Base-by-base conservation (phyloP, 768 basidiomycete genomes). In the Boletus rubropictus region DNA sequence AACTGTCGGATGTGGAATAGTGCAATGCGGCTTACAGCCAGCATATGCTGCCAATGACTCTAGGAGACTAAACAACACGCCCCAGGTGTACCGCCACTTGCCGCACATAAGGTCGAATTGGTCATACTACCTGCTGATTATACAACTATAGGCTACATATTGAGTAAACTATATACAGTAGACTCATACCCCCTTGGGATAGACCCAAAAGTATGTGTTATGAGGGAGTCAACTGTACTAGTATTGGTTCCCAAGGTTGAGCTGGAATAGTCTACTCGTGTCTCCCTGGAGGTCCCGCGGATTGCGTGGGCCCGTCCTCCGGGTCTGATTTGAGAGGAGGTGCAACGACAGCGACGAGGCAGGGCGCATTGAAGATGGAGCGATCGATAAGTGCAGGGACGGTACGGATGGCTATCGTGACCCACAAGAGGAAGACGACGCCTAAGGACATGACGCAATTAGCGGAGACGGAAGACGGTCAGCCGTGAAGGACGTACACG, bases 361-460 rank as follows among this genome's bases (percentile, higher is more conserved):
- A 75, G 7, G 76, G 76, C 9, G 75, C 73, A 37, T 63, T 62
- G 56, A 79, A 79, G 49, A 77, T 68, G 25, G 74, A 65, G 11
- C 74, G 71, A 51, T 76, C 67, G 53, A 73, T 67, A 44, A 78
- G 54, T 3, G 71, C 66, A 18, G 73, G 71, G 28, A 78, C 66
- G 15, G 74, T 76, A 36, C 68, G 68, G 2, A 67, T n/a, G 17
- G 70, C 65, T 18, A 75, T 63, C 32, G 55, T 60, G 20, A 61
- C 20, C 77, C 78, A 79, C 4, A 78, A 40, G 12, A 68, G 15
- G 47, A 76, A 70, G 10, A 69, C 69, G 21, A 72, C 15, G 20
- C 69, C 76, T 76, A 49, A 4, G 31, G 14, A n/a, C 11, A 40
- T 8, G 5, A 36, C 2, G 14, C 15, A 17, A 21, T 46, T 22